Evolutionary conservation across 768 basidiomycete species (phyloP), one percentile per base, ranked within the genome.

Genomic region (Lactifluus volemus): DNA sequence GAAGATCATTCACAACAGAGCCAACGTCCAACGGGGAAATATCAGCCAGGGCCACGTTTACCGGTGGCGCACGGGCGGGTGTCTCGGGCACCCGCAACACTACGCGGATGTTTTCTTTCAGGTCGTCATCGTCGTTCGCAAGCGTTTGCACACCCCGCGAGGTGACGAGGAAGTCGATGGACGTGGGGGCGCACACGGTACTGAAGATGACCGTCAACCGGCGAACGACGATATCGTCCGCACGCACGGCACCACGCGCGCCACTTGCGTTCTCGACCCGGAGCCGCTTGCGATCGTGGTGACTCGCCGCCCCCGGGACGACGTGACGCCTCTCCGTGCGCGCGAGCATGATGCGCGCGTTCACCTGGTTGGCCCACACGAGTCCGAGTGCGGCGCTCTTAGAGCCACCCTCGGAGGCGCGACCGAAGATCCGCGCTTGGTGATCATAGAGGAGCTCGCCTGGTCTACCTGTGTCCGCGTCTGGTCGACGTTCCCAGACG

Each of bases 311-410:
- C 44, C 76, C 76, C 57, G 77, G 73, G 30, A 88, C 69, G 60
- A 84, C 77, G 49, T 83, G 78, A 59, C 86, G 78, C 61, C 91
- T 77, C 10, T 81, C 81, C 0, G 93, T 94, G 34, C 91, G 81
- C 48, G 80, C 82, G 54, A 97, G 79, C 79, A 96, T 85, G 49
- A 98, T 80, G 25, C 96, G 82, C 4, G 79, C 80, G 66, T 96
- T 95, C 59, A 98, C 78, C 68, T 92, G 88, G 71, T 96, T 98
- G 15, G 95, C 89, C 96, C 96, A 98, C 9, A 84, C 85, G 53
- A 97, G 83, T 3, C 95, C 95, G 2, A 98, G 75, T 42, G 81
- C 83, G 0, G 89, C 92, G 72, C 96, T 89, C 68, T 93, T 92
- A 0, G 81, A 78, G 25, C 82, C 69, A 55, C 75, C 81, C 67